phyloP scores from a whole-genome alignment of 192 early-diverging fungal species.

The Dimargaris cristalligena region DNA sequence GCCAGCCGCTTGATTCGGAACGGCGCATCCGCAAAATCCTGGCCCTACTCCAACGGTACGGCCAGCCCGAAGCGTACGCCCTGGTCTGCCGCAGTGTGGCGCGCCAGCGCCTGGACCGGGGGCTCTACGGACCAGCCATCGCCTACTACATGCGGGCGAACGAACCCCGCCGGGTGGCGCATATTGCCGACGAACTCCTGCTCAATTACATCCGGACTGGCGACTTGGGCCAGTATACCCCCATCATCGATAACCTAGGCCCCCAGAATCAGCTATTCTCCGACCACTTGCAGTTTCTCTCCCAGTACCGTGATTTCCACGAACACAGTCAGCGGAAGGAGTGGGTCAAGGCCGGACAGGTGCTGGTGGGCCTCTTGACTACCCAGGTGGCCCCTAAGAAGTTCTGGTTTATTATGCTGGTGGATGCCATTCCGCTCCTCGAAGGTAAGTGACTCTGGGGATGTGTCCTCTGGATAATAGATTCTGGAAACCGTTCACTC shows the following conservation, averaged over 20 bases:
- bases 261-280: constrained; percentile 15
- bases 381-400: constrained; percentile 30
- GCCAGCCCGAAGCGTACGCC: constrained; percentile 16
- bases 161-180: constrained; percentile 28
- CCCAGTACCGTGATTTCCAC: constrained; percentile 40
- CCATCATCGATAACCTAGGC: constrained; percentile 24
- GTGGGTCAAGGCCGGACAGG: constrained; percentile 20
- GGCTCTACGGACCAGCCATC: constrained; percentile 39
- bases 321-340: constrained; percentile 22
- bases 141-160: constrained; percentile 35
- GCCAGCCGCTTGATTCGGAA: constrained; percentile 33
- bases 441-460: constrained; percentile 14
- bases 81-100: constrained; percentile 29
- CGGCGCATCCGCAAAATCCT: constrained; percentile 33
- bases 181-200: constrained; percentile 39
- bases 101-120: constrained; percentile 30
- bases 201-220: constrained; percentile 27
- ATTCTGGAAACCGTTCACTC: background rate
- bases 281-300: constrained; percentile 33
- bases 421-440: constrained; percentile 44
- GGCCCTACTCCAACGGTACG: constrained; percentile 26
- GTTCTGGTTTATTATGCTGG: constrained; percentile 29
- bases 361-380: constrained; percentile 28
- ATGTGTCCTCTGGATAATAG: background rate
- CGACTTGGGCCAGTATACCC: constrained; percentile 19